Evolutionary conservation across 1,284 basidiomycete genomes (phyloP).

Genomic region (Apiotrichum veenhuisii): DNA sequence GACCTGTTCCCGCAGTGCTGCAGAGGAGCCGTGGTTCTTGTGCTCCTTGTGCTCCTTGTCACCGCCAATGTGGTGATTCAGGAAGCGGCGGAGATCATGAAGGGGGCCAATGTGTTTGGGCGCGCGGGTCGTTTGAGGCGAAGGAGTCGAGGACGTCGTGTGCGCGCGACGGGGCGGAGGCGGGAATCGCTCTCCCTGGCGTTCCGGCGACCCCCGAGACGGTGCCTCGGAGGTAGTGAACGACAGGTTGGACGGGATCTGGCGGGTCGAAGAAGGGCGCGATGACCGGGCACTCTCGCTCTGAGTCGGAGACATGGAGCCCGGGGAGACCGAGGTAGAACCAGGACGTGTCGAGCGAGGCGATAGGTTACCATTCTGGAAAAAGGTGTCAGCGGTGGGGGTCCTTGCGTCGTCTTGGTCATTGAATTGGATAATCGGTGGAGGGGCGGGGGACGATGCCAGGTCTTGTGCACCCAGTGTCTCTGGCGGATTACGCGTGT

Average conservation of each 20-base stretch:
- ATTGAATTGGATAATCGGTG: neutral
- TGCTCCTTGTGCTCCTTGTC: constrained; percentile 17
- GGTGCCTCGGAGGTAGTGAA: constrained; percentile 32
- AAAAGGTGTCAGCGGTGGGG: constrained; percentile 2
- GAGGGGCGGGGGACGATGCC: neutral
- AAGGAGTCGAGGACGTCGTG: constrained; percentile 28
- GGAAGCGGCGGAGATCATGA: constrained; percentile 85
- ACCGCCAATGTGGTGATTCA: constrained; percentile 80
- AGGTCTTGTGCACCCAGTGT: neutral
- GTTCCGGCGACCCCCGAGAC: neutral
- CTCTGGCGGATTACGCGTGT: neutral
- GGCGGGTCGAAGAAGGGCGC: neutral
- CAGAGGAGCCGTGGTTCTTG: constrained; percentile 21
- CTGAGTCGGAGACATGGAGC: neutral
- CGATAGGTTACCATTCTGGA: neutral
- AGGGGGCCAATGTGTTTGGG: constrained; percentile 59
- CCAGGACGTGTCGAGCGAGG: neutral
- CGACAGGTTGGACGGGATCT: constrained; percentile 32
- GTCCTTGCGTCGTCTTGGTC: neutral
- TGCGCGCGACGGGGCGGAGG: constrained; percentile 7
- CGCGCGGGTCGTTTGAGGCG: constrained; percentile 45
- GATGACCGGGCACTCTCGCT: neutral
- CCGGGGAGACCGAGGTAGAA: neutral
- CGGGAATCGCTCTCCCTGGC: neutral
- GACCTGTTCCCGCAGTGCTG: constrained; percentile 9